Conservation (phyloP, 2,329 filamentous ascomycete genomes). For the Leptographium galeiforme region DNA sequence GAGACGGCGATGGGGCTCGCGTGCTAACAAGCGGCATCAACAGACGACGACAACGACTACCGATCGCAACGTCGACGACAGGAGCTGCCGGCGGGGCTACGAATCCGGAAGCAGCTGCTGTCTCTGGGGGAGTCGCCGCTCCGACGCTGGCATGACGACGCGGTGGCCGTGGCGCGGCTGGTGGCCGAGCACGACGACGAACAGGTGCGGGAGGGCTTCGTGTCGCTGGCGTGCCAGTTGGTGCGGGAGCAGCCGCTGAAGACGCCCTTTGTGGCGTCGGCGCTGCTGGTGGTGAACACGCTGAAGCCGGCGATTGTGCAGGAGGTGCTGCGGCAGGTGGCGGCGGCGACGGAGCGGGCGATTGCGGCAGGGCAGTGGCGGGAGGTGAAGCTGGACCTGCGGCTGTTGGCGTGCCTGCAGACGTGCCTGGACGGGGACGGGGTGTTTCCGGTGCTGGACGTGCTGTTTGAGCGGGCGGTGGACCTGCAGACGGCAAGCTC, state of each 20-base stretch:
- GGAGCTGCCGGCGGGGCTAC: constrained; percentile 54
- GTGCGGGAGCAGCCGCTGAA: constrained; percentile 88
- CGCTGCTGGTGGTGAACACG: constrained; percentile 67
- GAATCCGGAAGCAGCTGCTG: constrained; percentile 65
- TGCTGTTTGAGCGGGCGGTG: constrained; percentile 83
- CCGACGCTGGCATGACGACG: constrained; percentile 66
- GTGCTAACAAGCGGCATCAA: neutral
- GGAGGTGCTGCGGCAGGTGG: constrained; percentile 53
- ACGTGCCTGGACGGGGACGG: constrained; percentile 70
- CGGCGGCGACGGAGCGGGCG: constrained; percentile 48
- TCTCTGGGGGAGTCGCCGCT: constrained; percentile 71
- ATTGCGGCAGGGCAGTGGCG: constrained; percentile 71
- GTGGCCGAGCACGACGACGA: constrained; percentile 70
- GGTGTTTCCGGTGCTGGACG: constrained; percentile 70
- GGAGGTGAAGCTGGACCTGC: constrained; percentile 77
- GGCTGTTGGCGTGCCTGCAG: constrained; percentile 81
- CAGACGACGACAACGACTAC: constrained; percentile 60
- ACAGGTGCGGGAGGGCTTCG: constrained; percentile 59
- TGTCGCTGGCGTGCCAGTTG: constrained; percentile 62
- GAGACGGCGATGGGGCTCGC: neutral
- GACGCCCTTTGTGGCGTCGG: constrained; percentile 84
- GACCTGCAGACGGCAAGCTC: constrained; percentile 86
- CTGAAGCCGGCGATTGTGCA: constrained; percentile 61
- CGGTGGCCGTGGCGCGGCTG: constrained; percentile 58
- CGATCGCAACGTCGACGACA: constrained; percentile 62